Conservation (phyloP, 2,329 filamentous ascomycete genomes). For the Acephala macrosclerotiorum region DNA sequence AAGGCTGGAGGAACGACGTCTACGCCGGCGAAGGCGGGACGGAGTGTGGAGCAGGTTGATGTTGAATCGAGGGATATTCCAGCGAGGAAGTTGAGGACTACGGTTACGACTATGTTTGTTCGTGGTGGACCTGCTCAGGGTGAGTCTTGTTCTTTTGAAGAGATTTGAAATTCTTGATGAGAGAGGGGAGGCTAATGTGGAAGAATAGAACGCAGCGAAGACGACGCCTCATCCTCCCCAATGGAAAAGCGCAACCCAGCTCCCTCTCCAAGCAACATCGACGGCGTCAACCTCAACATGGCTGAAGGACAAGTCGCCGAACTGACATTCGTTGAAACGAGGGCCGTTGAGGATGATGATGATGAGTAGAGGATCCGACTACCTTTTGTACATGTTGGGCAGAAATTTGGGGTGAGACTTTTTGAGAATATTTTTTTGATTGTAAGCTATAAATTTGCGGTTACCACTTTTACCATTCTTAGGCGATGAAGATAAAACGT, state of each 20-base stretch:
- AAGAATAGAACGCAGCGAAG: constrained; percentile 26
- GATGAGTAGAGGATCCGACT: constrained; percentile 18
- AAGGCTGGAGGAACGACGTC: constrained; percentile 29
- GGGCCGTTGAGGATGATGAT: constrained; percentile 35
- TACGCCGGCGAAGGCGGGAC: constrained; percentile 8
- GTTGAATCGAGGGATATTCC: not conserved
- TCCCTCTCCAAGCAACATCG: constrained; percentile 31
- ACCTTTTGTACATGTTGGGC: not conserved
- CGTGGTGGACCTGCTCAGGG: constrained; percentile 35
- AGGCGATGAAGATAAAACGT: not conserved
- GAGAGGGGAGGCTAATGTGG: not conserved
- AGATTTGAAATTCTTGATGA: not conserved
- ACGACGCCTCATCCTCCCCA: constrained; percentile 6
- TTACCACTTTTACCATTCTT: not conserved
- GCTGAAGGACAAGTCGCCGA: constrained; percentile 41
- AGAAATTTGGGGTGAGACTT: not conserved
- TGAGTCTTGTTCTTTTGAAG: not conserved
- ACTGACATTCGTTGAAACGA: constrained; percentile 42
- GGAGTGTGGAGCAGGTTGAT: constrained; percentile 21
- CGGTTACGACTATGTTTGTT: constrained; percentile 43
- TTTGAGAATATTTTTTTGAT: not conserved
- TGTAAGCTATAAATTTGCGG: constrained; percentile 4
- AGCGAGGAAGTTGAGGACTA: constrained; percentile 38
- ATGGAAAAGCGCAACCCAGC: constrained; percentile 26
- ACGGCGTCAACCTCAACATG: constrained; percentile 42